Evolutionary conservation across 2,329 filamentous ascomycete species (phyloP), one percentile per base, ranked within the genome.

Genomic region (Fusarium mexicanum): DNA sequence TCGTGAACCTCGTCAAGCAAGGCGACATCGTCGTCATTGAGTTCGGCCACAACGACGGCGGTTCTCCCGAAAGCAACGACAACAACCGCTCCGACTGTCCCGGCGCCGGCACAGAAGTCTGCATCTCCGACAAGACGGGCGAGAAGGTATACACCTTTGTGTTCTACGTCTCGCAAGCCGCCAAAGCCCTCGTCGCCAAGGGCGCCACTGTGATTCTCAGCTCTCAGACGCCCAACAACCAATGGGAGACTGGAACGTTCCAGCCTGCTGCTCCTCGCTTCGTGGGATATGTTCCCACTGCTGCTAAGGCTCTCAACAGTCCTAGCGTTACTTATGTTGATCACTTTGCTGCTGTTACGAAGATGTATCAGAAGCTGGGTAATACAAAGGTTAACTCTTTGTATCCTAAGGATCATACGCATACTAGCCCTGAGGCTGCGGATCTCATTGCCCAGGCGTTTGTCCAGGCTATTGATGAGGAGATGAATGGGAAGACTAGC

Each of bases 1-100:
- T 93, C 60, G 86, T 87, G 53, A 81, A 85, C 38, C 77, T 84
- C 5, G 84, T 93, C 31, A 74, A 87, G 77, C 64, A 84, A 3
- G 90, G 89, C 38, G 91, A 93, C 80, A 91, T 89, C 80, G 91
- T 93, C 3, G 84, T 93, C 61, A 92, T 93, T 61, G 91, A 93
- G 76, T 92, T 93, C 76, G 91, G 92, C 1, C 91, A 93, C 84
- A 94, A 94, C 76, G 92, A 93, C 74, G 91, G 91, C 29, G 90
- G 91, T 4, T 86, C 86, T 1, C 82, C 90, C 5, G 54, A 67
- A 20, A 80, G 80, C 3, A 86, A 81, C 18, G 91, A 93, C 79
- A 92, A 92, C 74, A 88, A 88, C 2, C 86, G 91, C 20, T 88
- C 87, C 4, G 90, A 89, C 74, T 93, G 91, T 67, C 81, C 80